Conservation (phyloP, 768 basidiomycete species). For the Lepiota brunneoincarnata region DNA sequence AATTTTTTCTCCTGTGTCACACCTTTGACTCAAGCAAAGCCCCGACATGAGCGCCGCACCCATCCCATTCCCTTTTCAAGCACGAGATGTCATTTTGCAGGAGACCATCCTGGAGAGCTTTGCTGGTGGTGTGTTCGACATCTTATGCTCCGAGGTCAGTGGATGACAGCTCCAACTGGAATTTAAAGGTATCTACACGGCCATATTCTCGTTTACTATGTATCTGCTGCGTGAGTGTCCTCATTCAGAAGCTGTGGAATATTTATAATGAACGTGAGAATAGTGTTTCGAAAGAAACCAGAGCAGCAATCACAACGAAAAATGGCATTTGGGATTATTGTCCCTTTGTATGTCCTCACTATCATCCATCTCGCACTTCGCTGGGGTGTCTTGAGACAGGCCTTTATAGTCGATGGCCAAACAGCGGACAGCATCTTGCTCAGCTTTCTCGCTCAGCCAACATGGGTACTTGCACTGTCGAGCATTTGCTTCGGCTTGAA, state of each 20-base stretch:
- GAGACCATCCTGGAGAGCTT: too few relatives aligned
- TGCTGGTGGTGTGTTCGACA: too few relatives aligned
- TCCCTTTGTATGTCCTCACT: neutral
- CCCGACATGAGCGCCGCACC: too few relatives aligned
- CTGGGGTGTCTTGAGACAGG: neutral
- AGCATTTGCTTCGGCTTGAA: neutral
- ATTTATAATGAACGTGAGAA: neutral
- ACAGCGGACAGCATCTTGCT: neutral
- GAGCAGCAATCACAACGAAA: neutral
- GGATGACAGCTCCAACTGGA: too few relatives aligned
- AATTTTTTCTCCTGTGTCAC: too few relatives aligned
- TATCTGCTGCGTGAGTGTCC: neutral
- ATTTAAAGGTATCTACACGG: slow-evolving; percentile 5
- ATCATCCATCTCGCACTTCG: neutral
- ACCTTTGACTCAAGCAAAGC: too few relatives aligned
- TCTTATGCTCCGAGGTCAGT: too few relatives aligned
- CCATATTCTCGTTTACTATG: slow-evolving; percentile 6
- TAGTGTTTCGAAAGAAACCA: slow-evolving; percentile 1
- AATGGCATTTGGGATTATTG: neutral
- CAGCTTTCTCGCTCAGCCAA: neutral
- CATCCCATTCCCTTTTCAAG: too few relatives aligned
- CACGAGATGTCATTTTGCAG: too few relatives aligned
- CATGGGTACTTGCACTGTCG: neutral
- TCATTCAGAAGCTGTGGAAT: too few relatives aligned
- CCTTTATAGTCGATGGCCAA: neutral